These are phyloP conservation scores for Globisporangium okanoganense DNA, from an alignment of 352 stramenopile genomes.

Conservation along the genomic window DNA sequence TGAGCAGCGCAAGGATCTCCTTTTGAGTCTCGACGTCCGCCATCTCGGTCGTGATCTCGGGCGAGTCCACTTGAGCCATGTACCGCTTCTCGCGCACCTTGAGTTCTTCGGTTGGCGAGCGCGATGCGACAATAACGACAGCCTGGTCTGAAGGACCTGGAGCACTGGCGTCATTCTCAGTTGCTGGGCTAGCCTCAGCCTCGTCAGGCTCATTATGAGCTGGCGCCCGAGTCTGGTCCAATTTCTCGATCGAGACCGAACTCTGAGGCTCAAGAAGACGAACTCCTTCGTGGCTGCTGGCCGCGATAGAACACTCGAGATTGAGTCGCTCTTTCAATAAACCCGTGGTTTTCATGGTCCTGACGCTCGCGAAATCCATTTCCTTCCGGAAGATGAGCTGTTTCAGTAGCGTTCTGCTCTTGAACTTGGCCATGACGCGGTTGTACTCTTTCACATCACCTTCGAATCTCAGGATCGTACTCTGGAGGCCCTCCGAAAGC, in stretches of 20 bases:
- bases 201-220: too few relatives aligned
- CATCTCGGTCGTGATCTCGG: slow-evolving; percentile 4
- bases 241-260: neutral
- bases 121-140: neutral
- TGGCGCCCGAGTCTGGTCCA: neutral
- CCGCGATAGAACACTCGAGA: neutral
- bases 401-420: neutral
- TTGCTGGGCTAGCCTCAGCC: too few relatives aligned
- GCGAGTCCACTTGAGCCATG: slow-evolving; percentile 1
- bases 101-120: neutral
- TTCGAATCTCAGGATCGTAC: neutral
- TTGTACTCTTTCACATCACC: neutral
- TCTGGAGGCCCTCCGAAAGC: neutral
- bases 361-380: neutral
- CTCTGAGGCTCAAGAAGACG: too few relatives aligned
- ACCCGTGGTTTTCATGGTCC: neutral
- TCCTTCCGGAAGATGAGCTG: neutral
- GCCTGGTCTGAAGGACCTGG: too few relatives aligned
- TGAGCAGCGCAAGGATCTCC: slow-evolving; percentile 14
- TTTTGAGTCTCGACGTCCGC: slow-evolving; percentile 8
- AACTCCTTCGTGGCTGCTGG: neutral
- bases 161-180: too few relatives aligned
- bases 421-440: neutral
- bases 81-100: neutral
- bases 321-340: neutral